Evolutionary conservation across 2,329 filamentous ascomycete species (phyloP), one percentile per base, ranked within the genome.

Genomic region (Apiospora marii): DNA sequence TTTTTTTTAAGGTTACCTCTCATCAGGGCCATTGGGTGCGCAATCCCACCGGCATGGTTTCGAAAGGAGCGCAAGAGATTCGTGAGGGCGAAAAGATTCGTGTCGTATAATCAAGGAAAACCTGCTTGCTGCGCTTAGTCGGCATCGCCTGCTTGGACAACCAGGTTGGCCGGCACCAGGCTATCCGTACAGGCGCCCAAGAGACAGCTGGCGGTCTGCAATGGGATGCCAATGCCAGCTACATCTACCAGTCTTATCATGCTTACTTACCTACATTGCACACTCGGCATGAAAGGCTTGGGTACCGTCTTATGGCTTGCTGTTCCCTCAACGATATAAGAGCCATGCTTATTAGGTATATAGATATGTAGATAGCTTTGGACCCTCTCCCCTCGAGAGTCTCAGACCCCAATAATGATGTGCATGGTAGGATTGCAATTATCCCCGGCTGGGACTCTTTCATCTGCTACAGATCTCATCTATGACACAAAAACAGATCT

Each of bases 351-450:
- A 7, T 22, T 41, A 19, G 8, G 16, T 37, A 61, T 6, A 16
- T 61, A 61, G 13, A 14, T 30, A 6, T 7, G 4, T 24, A 12
- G 27, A 10, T 34, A 12, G 27, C 22, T 34, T 37, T 7, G 53
- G 19, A 16, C 53, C 53, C 53, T 61, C 53, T 10, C 14, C 58
- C 30, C 34, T 64, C 41, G 19, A 41, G 3, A 64, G 58, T 64
- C 58, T 64, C 58, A 64, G 58, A 64, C 58, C 58, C 34, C 41
- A 64, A 64, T 64, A 41, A 41, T 64, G 58, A 41, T 64, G 58
- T 64, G 58, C 58, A 64, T 64, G 6, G 10, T 10, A 37, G 37
- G 37, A 61, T 61, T 14, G 34, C 37, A 41, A 64, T 64, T 41
- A n/a, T 64, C 13, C 58, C 58, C 34, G n/a, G 58, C 30, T 37